Conservation (phyloP, 352 stramenopile genomes). For the Pythium oligandrum region DNA sequence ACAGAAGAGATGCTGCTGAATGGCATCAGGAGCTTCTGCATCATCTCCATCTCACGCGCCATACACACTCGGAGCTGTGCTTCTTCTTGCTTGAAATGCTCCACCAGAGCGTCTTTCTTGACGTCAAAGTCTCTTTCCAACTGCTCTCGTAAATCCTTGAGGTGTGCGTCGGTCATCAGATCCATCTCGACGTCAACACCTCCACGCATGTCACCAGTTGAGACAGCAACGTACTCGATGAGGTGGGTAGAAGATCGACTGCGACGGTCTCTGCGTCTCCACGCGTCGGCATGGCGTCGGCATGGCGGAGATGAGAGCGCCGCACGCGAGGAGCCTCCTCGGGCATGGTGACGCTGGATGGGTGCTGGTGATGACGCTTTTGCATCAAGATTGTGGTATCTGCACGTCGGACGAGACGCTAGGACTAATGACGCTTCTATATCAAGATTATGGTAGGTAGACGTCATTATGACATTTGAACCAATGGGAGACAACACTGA, state of each 20-base stretch:
- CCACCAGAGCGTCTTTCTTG: slow-evolving; percentile 55
- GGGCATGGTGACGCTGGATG: neutral
- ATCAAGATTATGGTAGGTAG: too few relatives aligned
- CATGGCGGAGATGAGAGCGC: neutral
- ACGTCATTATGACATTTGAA: too few relatives aligned
- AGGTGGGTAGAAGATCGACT: slow-evolving; percentile 20
- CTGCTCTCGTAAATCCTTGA: slow-evolving; percentile 40
- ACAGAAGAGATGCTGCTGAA: slow-evolving; percentile 75
- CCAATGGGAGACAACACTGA: too few relatives aligned
- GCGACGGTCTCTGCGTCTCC: too few relatives aligned
- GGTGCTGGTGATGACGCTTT: too few relatives aligned
- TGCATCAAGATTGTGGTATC: too few relatives aligned
- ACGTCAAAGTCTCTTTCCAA: slow-evolving; percentile 54
- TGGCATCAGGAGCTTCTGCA: slow-evolving; percentile 55
- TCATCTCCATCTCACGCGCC: slow-evolving; percentile 55
- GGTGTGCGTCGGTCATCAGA: slow-evolving; percentile 52
- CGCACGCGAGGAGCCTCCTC: neutral
- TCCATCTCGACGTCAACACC: neutral
- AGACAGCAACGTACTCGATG: slow-evolving; percentile 35
- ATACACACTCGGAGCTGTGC: slow-evolving; percentile 51
- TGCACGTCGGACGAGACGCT: too few relatives aligned
- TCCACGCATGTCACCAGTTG: too few relatives aligned
- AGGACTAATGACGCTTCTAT: too few relatives aligned
- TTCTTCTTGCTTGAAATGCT: slow-evolving; percentile 67
- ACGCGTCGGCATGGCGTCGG: neutral